phyloP scores from a whole-genome alignment of 1,284 basidiomycete genomes.

The Neonothopanus nambi region DNA sequence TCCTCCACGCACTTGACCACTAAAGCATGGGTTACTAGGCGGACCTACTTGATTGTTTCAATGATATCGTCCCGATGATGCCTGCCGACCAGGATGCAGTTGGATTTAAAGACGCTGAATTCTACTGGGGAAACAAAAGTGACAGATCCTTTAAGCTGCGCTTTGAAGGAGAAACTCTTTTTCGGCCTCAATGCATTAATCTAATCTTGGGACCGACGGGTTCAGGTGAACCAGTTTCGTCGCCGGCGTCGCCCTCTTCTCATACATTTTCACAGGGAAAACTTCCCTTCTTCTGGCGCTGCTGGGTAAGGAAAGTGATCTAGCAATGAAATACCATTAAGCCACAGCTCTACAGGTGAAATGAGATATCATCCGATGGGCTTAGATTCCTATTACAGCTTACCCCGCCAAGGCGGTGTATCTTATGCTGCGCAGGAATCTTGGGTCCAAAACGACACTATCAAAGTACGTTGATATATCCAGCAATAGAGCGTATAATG shows the following conservation, averaged over 20 bases:
- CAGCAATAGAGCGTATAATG: constrained; percentile 12
- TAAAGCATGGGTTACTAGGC: constrained; percentile 31
- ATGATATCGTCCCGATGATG: constrained; percentile 28
- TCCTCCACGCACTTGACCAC: background rate
- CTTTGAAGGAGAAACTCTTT: constrained; percentile 20
- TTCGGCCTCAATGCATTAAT: constrained; percentile 20
- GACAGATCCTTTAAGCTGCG: constrained; percentile 17
- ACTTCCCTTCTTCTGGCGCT: constrained; percentile 56
- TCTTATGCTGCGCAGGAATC: constrained; percentile 79
- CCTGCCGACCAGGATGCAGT: constrained; percentile 25
- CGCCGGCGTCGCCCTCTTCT: background rate
- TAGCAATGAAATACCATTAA: too few relatives aligned
- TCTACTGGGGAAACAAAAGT: constrained; percentile 41
- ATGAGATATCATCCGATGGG: constrained; percentile 60
- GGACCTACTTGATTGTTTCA: constrained; percentile 48
- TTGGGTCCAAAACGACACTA: constrained; percentile 48
- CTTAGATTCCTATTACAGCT: constrained; percentile 59
- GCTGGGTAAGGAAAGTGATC: constrained; percentile 24
- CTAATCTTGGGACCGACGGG: constrained; percentile 23
- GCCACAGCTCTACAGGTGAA: constrained; percentile 35
- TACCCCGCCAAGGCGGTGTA: constrained; percentile 65
- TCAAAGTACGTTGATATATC: constrained; percentile 45
- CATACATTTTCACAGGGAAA: constrained; percentile 30
- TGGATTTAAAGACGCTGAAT: constrained; percentile 42
- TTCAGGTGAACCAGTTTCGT: constrained; percentile 22